Conservation (phyloP, 306 rosid genomes). For the Medicago arabica region DNA sequence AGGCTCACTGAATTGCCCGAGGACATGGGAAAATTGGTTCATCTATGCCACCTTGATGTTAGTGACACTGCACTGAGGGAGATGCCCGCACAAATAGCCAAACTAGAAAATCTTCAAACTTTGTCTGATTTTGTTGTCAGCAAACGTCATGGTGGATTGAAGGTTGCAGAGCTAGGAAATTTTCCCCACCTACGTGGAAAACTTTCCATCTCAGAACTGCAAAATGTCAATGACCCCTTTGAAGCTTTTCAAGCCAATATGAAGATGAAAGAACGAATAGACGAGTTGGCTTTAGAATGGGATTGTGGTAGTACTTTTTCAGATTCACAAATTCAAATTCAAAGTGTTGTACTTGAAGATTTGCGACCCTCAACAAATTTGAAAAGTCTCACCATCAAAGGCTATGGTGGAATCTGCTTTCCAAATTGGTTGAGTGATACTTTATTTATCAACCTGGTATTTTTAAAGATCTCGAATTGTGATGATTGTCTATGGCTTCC, state of each 20-base stretch:
- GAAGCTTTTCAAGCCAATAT: background rate
- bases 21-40: constrained; percentile 14
- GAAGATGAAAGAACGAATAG: constrained; percentile 2
- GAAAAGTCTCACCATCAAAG: constrained; percentile 19
- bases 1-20: background rate
- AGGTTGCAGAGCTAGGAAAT: constrained; percentile 1
- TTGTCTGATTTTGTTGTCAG: constrained; percentile 26
- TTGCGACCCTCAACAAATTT: constrained; percentile 17
- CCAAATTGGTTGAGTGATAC: constrained; percentile 8
- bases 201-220: constrained; percentile 13
- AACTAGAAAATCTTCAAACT: constrained; percentile 4
- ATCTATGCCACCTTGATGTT: background rate
- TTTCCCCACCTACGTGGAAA: constrained; percentile 19
- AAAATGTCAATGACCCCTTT: constrained; percentile 9
- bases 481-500: constrained; percentile 8
- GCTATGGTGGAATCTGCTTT: constrained; percentile 27
- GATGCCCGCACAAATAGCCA: constrained; percentile 16
- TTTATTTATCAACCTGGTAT: constrained; percentile 18
- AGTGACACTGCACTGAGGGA: background rate
- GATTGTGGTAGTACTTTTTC: background rate
- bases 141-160: background rate
- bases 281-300: constrained; percentile 25
- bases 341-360: constrained; percentile 26
- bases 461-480: background rate
- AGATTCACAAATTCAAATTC: background rate